phyloP scores from a whole-genome alignment of 208 protist genomes.

The Acanthamoeba lugdunensis region DNA sequence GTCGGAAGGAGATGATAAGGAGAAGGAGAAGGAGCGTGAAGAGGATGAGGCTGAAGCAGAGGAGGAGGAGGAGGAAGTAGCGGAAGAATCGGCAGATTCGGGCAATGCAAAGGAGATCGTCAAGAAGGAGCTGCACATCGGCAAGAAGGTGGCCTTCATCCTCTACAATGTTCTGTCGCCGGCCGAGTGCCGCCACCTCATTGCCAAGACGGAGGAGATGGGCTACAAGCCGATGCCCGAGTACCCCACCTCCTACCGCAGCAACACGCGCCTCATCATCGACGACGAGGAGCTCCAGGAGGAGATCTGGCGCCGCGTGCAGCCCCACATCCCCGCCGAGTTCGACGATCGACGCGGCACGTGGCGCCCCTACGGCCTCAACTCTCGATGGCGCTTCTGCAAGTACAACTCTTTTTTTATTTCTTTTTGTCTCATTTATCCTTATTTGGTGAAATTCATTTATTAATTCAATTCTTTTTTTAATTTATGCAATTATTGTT shows the following conservation, averaged over 20 bases:
- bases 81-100: not conserved
- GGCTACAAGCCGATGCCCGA: slow-evolving; percentile 46
- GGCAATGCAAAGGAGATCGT: not conserved
- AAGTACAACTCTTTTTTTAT: not conserved
- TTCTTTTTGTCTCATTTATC: not conserved
- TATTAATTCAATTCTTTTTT: not conserved
- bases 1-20: no score
- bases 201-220: slow-evolving; percentile 43
- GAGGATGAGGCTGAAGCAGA: not conserved
- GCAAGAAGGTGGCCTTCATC: not conserved
- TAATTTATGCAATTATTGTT: not conserved
- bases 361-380: slow-evolving; percentile 42
- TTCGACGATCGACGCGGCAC: not conserved
- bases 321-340: not conserved
- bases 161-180: slow-evolving; percentile 65
- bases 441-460: not conserved
- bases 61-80: not conserved
- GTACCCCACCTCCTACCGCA: slow-evolving; percentile 56
- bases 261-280: slow-evolving; percentile 70
- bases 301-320: slow-evolving; percentile 4
- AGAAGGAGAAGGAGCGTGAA: no score
- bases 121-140: slow-evolving; percentile 15
- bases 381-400: slow-evolving; percentile 43
- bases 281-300: slow-evolving; percentile 6
- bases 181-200: slow-evolving; percentile 54